These are phyloP conservation scores for Sporothrix inflata DNA, from an alignment of 2,329 filamentous ascomycete species.

Conservation along the genomic window DNA sequence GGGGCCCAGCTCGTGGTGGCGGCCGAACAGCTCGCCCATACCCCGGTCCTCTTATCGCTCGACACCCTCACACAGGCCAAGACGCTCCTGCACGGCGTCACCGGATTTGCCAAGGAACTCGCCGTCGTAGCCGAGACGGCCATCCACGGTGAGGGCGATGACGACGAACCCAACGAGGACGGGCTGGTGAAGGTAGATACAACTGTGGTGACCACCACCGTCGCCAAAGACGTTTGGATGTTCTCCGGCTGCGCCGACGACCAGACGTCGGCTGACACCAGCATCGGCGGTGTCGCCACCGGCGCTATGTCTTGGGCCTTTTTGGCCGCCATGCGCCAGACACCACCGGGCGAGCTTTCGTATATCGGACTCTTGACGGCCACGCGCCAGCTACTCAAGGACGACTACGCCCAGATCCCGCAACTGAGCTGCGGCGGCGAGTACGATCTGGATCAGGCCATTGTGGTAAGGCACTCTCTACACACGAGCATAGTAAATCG, in stretches of 20 bases:
- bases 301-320: conserved; percentile 48
- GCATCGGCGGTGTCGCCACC: conserved; percentile 42
- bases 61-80: conserved; percentile 54
- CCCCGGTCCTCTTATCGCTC: conserved; percentile 47
- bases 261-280: conserved; percentile 46
- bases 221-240: conserved; percentile 47
- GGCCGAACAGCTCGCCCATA: conserved; percentile 53
- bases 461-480: conserved; percentile 13
- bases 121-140: conserved; percentile 46
- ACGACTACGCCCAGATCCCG: conserved; percentile 38
- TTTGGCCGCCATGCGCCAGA: conserved; percentile 41
- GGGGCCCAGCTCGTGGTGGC: conserved; percentile 55
- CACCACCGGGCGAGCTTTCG: conserved; percentile 36
- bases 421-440: conserved; percentile 40
- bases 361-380: conserved; percentile 41
- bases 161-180: conserved; percentile 44
- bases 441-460: conserved; percentile 37
- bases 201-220: conserved; percentile 43
- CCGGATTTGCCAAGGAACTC: conserved; percentile 56
- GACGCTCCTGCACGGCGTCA: conserved; percentile 57
- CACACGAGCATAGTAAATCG: too few relatives aligned
- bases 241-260: conserved; percentile 47
- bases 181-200: conserved; percentile 49
- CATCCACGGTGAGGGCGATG: conserved; percentile 41
- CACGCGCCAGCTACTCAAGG: conserved; percentile 35